Evolutionary conservation across 2,329 filamentous ascomycete genomes (phyloP).

Genomic region (Cytospora mali): DNA sequence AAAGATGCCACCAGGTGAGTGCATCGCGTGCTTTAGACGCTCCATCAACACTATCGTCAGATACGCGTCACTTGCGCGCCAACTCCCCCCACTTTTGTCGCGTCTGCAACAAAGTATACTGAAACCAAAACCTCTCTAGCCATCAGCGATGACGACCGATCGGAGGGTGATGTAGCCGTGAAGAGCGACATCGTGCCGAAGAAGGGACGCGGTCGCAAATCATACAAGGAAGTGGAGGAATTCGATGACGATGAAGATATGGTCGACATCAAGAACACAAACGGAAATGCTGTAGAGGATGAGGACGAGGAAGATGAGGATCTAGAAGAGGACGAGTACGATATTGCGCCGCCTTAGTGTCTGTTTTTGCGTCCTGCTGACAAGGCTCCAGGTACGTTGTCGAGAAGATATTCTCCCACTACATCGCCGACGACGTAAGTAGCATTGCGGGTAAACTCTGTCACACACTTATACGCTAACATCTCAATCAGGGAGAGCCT

Average conservation of each 20-base stretch:
- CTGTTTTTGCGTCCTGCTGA: constrained; percentile 35
- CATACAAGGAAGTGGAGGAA: constrained; percentile 29
- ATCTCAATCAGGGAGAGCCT: constrained; percentile 46
- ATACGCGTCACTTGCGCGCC: constrained; percentile 20
- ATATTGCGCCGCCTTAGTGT: constrained; percentile 20
- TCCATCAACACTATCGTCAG: background rate
- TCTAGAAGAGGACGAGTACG: constrained; percentile 35
- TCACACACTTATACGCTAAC: background rate
- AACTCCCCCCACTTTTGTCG: background rate
- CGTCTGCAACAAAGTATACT: background rate
- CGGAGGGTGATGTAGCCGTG: constrained; percentile 36
- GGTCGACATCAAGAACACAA: background rate
- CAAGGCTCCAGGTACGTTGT: constrained; percentile 65
- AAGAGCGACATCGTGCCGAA: constrained; percentile 31
- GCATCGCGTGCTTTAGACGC: background rate
- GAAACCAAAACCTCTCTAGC: constrained; percentile 33
- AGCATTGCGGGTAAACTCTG: background rate
- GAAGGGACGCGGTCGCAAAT: constrained; percentile 23
- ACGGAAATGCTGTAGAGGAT: constrained; percentile 26
- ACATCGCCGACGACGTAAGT: constrained; percentile 58
- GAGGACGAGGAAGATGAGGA: constrained; percentile 35
- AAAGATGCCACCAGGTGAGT: constrained; percentile 26
- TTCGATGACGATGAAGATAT: constrained; percentile 32
- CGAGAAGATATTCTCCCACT: constrained; percentile 71
- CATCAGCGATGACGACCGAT: constrained; percentile 47